Conservation (phyloP, 2,329 filamentous ascomycete species). For the Penicillium sp. region DNA sequence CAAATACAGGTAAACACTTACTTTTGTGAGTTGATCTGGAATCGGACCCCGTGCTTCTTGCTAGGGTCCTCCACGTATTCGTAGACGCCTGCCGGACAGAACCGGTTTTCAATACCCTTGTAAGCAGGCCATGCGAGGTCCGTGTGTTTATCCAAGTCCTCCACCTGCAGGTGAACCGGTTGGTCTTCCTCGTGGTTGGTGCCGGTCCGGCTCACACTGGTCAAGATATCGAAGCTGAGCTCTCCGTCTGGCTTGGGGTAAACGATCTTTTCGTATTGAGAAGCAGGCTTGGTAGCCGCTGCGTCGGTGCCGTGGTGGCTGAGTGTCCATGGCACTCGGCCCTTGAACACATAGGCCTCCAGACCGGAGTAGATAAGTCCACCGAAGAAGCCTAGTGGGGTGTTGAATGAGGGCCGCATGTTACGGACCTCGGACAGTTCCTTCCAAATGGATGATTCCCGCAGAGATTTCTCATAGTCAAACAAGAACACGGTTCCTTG, state of each 20-base stretch:
- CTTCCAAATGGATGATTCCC: slow-evolving; percentile 85
- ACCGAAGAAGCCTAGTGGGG: slow-evolving; percentile 80
- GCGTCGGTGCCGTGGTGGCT: slow-evolving; percentile 79
- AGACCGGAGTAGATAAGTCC: slow-evolving; percentile 90
- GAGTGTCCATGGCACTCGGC: slow-evolving; percentile 86
- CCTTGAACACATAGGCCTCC: slow-evolving; percentile 83
- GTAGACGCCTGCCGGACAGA: slow-evolving; percentile 96
- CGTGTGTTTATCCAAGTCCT: slow-evolving; percentile 91
- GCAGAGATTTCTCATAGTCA: slow-evolving; percentile 87
- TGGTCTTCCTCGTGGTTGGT: slow-evolving; percentile 99
- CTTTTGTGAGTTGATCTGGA: slow-evolving; percentile 98
- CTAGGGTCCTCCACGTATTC: slow-evolving; percentile 93
- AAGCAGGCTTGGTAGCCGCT: slow-evolving; percentile 74
- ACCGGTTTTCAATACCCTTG: slow-evolving; percentile 91
- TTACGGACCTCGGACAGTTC: slow-evolving; percentile 95
- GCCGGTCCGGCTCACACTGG: slow-evolving; percentile 88
- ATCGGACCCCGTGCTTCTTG: slow-evolving; percentile 84
- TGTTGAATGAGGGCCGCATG: slow-evolving; percentile 94
- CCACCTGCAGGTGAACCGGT: slow-evolving; percentile 90
- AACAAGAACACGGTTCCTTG: slow-evolving; percentile 82
- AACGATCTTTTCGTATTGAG: slow-evolving; percentile 81
- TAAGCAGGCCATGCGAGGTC: slow-evolving; percentile 79
- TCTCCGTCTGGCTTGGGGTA: slow-evolving; percentile 96
- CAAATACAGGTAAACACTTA: slow-evolving; percentile 53
- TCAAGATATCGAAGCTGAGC: slow-evolving; percentile 93